phyloP scores from a whole-genome alignment of 2,329 filamentous ascomycete genomes.

The Curvularia verruculosa region DNA sequence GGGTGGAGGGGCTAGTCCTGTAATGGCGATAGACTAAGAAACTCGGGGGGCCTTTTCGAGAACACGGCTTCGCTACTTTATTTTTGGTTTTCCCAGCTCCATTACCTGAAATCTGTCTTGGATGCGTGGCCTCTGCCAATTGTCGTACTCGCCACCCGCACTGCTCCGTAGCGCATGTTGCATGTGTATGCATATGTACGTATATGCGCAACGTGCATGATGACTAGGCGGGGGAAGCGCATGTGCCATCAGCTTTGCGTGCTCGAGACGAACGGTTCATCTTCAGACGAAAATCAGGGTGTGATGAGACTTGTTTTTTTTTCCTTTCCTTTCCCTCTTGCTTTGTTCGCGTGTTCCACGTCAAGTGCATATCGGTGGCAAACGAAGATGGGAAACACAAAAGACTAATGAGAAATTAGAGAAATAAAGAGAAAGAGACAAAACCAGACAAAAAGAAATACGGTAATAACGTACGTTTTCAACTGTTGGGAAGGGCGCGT shows the following conservation, averaged over 20 bases:
- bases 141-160: constrained; percentile 7
- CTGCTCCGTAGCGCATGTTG: neutral
- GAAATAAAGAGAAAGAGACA: neutral
- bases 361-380: neutral
- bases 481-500: constrained; percentile 10
- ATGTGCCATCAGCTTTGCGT: neutral
- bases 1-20: neutral
- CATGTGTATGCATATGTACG: neutral
- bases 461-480: neutral
- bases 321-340: too few relatives aligned
- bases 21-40: neutral
- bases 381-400: neutral
- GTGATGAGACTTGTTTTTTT: neutral
- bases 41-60: neutral
- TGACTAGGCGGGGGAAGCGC: neutral
- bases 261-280: neutral
- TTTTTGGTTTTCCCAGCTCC: neutral
- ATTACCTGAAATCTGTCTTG: neutral
- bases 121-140: neutral
- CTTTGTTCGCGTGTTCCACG: neutral
- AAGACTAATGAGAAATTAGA: neutral
- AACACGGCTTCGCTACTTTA: neutral
- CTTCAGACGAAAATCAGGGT: neutral
- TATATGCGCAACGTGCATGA: too few relatives aligned
- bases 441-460: neutral